Evolutionary conservation across 352 stramenopile species (phyloP).

Genomic region (Globisporangium heterothallicum): DNA sequence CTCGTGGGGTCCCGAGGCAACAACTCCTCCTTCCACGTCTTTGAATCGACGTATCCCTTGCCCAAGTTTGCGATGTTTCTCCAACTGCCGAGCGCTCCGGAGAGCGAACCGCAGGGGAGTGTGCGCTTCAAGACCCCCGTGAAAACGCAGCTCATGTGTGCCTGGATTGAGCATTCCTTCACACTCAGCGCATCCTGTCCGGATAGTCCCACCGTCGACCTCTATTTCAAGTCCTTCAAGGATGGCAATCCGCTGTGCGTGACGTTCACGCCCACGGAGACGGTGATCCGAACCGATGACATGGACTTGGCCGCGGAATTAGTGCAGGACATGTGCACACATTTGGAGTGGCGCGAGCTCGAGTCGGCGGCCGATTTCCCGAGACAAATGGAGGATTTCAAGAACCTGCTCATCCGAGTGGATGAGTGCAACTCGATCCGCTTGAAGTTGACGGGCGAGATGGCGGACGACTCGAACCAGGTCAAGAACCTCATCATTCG

Average conservation of each 20-base stretch:
- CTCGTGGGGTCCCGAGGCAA: slow-evolving; percentile 80
- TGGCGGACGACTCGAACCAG: slow-evolving; percentile 90
- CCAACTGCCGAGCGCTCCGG: slow-evolving; percentile 27
- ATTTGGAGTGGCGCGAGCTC: slow-evolving; percentile 84
- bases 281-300: slow-evolving; percentile 68
- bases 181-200: slow-evolving; percentile 31
- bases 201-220: slow-evolving; percentile 33
- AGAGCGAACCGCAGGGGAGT: slow-evolving; percentile 34
- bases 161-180: slow-evolving; percentile 71
- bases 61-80: slow-evolving; percentile 86
- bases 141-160: slow-evolving; percentile 66
- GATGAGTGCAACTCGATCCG: slow-evolving; percentile 86
- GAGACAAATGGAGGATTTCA: slow-evolving; percentile 82
- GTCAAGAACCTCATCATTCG: slow-evolving; percentile 90
- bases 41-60: slow-evolving; percentile 72
- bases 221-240: slow-evolving; percentile 58
- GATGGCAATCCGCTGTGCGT: slow-evolving; percentile 49
- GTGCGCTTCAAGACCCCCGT: slow-evolving; percentile 71
- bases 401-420: slow-evolving; percentile 65
- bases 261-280: slow-evolving; percentile 46
- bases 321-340: slow-evolving; percentile 82
- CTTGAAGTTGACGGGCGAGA: slow-evolving; percentile 88
- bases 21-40: slow-evolving; percentile 79
- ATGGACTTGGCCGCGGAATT: slow-evolving; percentile 86
- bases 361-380: slow-evolving; percentile 85